Conservation (phyloP, 805 yeast species). For the Saturnispora dispora region DNA sequence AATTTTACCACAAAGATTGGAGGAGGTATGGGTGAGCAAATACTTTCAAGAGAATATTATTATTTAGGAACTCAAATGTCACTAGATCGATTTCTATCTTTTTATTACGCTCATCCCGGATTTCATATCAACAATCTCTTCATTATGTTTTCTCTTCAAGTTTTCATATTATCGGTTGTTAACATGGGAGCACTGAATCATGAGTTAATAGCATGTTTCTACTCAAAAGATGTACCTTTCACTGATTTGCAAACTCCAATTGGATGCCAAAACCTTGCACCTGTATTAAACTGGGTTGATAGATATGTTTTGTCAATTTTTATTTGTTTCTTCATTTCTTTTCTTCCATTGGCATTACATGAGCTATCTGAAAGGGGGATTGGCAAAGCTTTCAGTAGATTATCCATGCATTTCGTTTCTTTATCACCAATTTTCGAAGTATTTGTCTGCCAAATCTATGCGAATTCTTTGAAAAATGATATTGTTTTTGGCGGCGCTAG, state of each 20-base stretch:
- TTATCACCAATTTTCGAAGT: slow-evolving; percentile 90
- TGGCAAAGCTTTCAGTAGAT: slow-evolving; percentile 61
- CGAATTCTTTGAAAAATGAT: slow-evolving; percentile 66
- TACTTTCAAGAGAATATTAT: slow-evolving; percentile 84
- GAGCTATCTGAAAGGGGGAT: slow-evolving; percentile 82
- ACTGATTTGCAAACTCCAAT: slow-evolving; percentile 67
- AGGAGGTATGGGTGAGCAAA: slow-evolving; percentile 97
- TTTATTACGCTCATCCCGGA: slow-evolving; percentile 95
- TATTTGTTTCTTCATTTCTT: slow-evolving; percentile 87
- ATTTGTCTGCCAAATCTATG: slow-evolving; percentile 88
- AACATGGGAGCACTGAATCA: slow-evolving; percentile 71
- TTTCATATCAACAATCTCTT: slow-evolving; percentile 88
- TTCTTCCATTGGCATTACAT: slow-evolving; percentile 79
- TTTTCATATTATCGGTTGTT: slow-evolving; percentile 72
- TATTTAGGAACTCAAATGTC: slow-evolving; percentile 86
- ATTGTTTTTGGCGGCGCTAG: slow-evolving; percentile 86
- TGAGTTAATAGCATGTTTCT: slow-evolving; percentile 62
- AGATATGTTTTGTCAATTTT: slow-evolving; percentile 83
- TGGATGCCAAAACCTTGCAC: slow-evolving; percentile 80
- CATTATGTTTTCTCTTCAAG: slow-evolving; percentile 76
- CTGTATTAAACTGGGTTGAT: slow-evolving; percentile 85
- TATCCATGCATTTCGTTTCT: slow-evolving; percentile 68
- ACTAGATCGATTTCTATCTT: slow-evolving; percentile 80
- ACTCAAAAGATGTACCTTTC: slow-evolving; percentile 56
- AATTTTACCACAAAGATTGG: slow-evolving; percentile 95